A percentile compares a stretch with the other conserved stretches of the same genome.
Evolutionary conservation across 2,329 filamentous ascomycete species (phyloP).

Genomic region (Lecanoromycetidae sp.): DNA sequence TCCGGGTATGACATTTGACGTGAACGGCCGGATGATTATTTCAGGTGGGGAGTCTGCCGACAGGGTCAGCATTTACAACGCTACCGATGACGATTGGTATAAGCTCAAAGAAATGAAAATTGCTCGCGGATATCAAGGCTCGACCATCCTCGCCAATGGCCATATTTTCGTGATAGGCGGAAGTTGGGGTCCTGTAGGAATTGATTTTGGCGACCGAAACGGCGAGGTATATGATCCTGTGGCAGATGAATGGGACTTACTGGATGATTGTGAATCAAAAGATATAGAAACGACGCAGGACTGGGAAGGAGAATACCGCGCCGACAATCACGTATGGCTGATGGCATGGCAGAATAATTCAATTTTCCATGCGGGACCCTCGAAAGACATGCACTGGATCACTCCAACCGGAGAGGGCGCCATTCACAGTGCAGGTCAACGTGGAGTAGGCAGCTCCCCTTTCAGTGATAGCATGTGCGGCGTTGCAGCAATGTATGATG

Average conservation of each 20-base stretch:
- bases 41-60: slow-evolving; percentile 41
- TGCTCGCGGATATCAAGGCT: slow-evolving; percentile 41
- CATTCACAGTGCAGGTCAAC: slow-evolving; percentile 31
- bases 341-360: slow-evolving; percentile 36
- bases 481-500: slow-evolving; percentile 23
- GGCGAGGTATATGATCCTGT: slow-evolving; percentile 42
- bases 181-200: slow-evolving; percentile 38
- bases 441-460: slow-evolving; percentile 22
- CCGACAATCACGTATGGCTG: slow-evolving; percentile 44
- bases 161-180: slow-evolving; percentile 47
- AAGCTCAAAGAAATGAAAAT: slow-evolving; percentile 34
- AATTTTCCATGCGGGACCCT: slow-evolving; percentile 45
- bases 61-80: slow-evolving; percentile 39
- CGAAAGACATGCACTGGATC: slow-evolving; percentile 46
- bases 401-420: slow-evolving; percentile 33
- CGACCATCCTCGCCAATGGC: slow-evolving; percentile 39
- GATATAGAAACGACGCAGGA: slow-evolving; percentile 40
- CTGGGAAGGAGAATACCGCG: slow-evolving; percentile 29
- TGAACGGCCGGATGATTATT: slow-evolving; percentile 39
- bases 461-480: slow-evolving; percentile 43
- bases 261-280: slow-evolving; percentile 32
- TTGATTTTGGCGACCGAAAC: slow-evolving; percentile 45
- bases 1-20: slow-evolving; percentile 41
- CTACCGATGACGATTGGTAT: slow-evolving; percentile 20
- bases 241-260: slow-evolving; percentile 35